Base-by-base conservation (phyloP, 768 basidiomycete genomes). In the Mycena capillaripes region DNA sequence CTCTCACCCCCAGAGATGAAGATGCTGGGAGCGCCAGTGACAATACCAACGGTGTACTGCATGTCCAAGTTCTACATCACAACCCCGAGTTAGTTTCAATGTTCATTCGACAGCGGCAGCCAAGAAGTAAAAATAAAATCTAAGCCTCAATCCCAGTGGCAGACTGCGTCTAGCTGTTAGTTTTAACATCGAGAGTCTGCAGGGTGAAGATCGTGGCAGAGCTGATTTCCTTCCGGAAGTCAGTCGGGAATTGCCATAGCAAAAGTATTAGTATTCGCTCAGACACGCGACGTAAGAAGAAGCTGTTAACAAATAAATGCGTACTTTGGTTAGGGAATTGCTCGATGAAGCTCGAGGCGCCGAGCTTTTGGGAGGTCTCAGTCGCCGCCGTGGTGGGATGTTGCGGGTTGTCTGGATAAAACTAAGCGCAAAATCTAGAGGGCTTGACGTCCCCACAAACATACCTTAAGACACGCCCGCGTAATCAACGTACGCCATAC, bases 101-200 rank as follows among this genome's bases (percentile, higher is more conserved):
- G n/a, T n/a, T n/a, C n/a, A n/a, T n/a, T n/a, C n/a, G n/a, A n/a
- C n/a, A n/a, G n/a, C n/a, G n/a, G n/a, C n/a, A n/a, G n/a, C n/a
- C n/a, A n/a, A n/a, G n/a, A 21, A 55, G 7, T 1, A 21, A 5
- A 11, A 23, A 32, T 36, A 50, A 17, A n/a, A 6, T 34, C 12
- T 1, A 11, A 12, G 84, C 84, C 68, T 85, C 83, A 14, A 79
- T 66, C 21, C 84, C 84, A 0, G 82, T 82, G 23, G 78, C 38
- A 14, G 57, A 57, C 2, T 76, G 63, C 12, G 73, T 66, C 70
- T 84, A 83, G 0, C 79, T 70, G 68, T 84, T 82, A 10, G 32
- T n/a, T 4, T 83, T 84, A 1, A 82, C 83, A 57, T 84, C 83
- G 8, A 85, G 70, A 14, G 81, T 80, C 67, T 83, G 78, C 6